Evolutionary conservation across 495 filamentous ascomycete genomes (phyloP).

Genomic region (Parathielavia appendiculata): DNA sequence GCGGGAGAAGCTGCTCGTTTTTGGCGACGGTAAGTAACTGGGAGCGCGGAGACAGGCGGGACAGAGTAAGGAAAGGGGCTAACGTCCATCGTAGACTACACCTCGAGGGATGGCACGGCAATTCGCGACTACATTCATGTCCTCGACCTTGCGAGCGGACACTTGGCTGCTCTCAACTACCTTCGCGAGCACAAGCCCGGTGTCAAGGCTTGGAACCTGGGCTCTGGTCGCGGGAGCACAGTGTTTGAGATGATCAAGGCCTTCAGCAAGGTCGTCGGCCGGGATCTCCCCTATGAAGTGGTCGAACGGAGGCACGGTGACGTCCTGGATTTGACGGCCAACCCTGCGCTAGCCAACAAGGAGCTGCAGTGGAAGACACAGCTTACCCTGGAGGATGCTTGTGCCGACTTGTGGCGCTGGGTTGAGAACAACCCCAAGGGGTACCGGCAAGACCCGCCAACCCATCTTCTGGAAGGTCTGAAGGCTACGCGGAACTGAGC

Average conservation of each 20-base stretch:
- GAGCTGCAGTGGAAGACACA: slow-evolving; percentile 93
- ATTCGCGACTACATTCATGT: slow-evolving; percentile 79
- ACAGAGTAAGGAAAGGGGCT: neutral
- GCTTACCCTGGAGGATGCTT: slow-evolving; percentile 85
- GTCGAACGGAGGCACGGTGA: slow-evolving; percentile 79
- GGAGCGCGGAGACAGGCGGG: neutral
- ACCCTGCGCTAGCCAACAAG: slow-evolving; percentile 76
- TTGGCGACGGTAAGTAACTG: slow-evolving; percentile 71
- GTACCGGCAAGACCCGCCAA: slow-evolving; percentile 84
- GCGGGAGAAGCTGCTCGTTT: slow-evolving; percentile 89
- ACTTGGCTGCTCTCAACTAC: slow-evolving; percentile 87
- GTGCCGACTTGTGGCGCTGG: slow-evolving; percentile 94
- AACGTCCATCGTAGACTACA: slow-evolving; percentile 63
- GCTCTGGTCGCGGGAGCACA: slow-evolving; percentile 90
- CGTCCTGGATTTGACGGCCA: slow-evolving; percentile 89
- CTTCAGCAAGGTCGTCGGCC: slow-evolving; percentile 81
- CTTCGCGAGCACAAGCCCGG: slow-evolving; percentile 85
- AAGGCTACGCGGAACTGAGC: slow-evolving; percentile 41
- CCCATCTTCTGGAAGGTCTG: slow-evolving; percentile 69
- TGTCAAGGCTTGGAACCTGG: slow-evolving; percentile 93
- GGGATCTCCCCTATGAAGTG: slow-evolving; percentile 80
- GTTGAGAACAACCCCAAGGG: slow-evolving; percentile 90
- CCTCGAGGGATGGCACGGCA: slow-evolving; percentile 73
- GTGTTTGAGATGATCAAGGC: slow-evolving; percentile 97
- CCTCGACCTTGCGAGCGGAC: slow-evolving; percentile 81